A percentile compares a stretch with the other conserved stretches of the same genome.
Evolutionary conservation across 441 rosid species (phyloP).

Genomic region (Monsonia emarginata): DNA sequence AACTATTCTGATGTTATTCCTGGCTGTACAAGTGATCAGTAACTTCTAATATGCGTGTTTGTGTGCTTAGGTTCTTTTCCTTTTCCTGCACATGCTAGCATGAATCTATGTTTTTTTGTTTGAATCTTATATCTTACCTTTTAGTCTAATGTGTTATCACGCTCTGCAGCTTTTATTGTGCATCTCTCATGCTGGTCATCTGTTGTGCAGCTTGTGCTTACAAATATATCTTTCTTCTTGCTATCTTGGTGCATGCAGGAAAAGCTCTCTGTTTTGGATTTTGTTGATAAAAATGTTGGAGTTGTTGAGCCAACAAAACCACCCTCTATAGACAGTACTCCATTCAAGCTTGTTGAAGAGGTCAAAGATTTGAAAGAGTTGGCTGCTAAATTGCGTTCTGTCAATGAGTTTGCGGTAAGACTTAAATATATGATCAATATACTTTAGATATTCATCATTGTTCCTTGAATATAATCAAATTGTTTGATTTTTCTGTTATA

Average conservation of each 20-base stretch:
- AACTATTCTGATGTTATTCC: neutral
- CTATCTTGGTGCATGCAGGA: constrained; percentile 37
- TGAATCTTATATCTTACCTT: neutral
- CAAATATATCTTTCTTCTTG: constrained; percentile 2
- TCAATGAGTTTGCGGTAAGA: constrained; percentile 71
- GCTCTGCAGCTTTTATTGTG: neutral
- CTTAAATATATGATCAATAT: neutral
- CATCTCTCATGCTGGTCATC: neutral
- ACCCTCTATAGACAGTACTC: constrained; percentile 37
- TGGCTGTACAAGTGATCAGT: neutral
- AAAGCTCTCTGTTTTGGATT: constrained; percentile 56
- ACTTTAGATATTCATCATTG: neutral
- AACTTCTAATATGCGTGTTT: neutral
- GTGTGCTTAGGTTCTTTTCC: neutral
- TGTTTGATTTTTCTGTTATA: neutral
- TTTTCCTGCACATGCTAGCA: neutral
- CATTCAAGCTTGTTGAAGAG: constrained; percentile 64
- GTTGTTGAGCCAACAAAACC: constrained; percentile 39
- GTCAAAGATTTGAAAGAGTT: constrained; percentile 68
- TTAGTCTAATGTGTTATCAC: neutral
- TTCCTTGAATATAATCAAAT: neutral
- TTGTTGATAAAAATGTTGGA: constrained; percentile 39
- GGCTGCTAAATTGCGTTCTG: constrained; percentile 50
- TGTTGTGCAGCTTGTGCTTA: constrained; percentile 15
- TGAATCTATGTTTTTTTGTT: neutral